These are phyloP conservation scores for Isabelozyma heimii DNA, from an alignment of 805 yeast genomes.

Conservation along the genomic window DNA sequence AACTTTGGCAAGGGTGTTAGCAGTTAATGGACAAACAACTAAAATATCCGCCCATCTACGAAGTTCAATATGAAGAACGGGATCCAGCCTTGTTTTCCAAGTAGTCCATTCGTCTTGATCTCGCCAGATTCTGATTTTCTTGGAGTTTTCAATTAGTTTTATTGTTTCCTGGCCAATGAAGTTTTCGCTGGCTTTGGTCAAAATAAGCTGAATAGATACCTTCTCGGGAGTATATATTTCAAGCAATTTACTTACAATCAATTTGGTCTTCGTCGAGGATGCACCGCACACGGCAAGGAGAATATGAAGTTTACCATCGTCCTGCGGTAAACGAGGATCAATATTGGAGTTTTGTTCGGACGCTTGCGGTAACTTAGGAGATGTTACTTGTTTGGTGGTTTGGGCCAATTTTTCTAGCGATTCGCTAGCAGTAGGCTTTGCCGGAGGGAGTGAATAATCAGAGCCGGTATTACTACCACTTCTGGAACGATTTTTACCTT, in stretches of 20 bases:
- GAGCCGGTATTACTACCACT: constrained; percentile 29
- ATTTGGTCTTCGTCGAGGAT: constrained; percentile 49
- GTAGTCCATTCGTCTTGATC: constrained; percentile 62
- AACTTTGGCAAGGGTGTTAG: constrained; percentile 87
- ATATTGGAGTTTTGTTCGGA: constrained; percentile 46
- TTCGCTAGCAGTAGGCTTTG: constrained; percentile 3
- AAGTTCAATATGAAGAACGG: constrained; percentile 90
- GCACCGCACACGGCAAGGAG: constrained; percentile 61
- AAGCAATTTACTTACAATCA: constrained; percentile 49
- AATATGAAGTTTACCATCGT: constrained; percentile 56
- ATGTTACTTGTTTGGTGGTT: background rate
- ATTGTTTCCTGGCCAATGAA: constrained; percentile 49
- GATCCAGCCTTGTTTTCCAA: constrained; percentile 83
- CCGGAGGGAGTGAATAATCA: constrained; percentile 11
- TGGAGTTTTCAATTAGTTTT: constrained; percentile 32
- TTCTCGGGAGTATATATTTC: constrained; percentile 52
- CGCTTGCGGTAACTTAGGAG: background rate
- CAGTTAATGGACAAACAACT: constrained; percentile 90
- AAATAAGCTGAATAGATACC: constrained; percentile 51
- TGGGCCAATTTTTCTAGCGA: constrained; percentile 7
- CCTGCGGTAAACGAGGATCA: constrained; percentile 50
- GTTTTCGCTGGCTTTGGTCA: constrained; percentile 52
- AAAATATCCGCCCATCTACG: constrained; percentile 96
- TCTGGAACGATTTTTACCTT: constrained; percentile 38
- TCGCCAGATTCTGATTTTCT: constrained; percentile 52